Percentiles rank a stretch among this genome's conserved stretches.
phyloP scores from a whole-genome alignment of 2,329 filamentous ascomycete genomes.

The Ophiostoma perfectum region DNA sequence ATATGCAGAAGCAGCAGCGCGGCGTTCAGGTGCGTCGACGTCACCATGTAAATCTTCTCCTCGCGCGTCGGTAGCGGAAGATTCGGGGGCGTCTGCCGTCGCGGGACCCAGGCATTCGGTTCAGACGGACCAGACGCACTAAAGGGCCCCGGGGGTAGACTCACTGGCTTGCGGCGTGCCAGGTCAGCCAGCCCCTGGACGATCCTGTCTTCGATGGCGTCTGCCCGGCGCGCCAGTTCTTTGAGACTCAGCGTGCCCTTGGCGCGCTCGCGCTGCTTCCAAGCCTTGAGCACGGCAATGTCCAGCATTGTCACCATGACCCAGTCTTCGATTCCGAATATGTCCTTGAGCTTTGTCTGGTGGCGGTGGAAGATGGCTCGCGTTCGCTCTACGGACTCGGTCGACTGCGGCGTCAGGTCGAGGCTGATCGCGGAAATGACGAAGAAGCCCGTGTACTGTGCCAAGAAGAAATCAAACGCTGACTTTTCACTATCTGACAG shows the following conservation, averaged over 20 bases:
- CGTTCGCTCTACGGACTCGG: slow-evolving; percentile 20
- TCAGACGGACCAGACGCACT: not conserved
- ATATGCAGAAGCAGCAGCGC: slow-evolving; percentile 15
- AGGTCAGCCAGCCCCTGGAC: slow-evolving; percentile 8
- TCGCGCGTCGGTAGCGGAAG: not conserved
- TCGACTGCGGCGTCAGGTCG: slow-evolving; percentile 16
- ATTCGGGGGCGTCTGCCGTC: not conserved
- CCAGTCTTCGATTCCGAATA: slow-evolving; percentile 20
- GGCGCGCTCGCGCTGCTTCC: slow-evolving; percentile 20
- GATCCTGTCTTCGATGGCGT: slow-evolving; percentile 15
- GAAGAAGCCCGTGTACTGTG: slow-evolving; percentile 19
- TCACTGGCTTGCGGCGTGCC: not conserved
- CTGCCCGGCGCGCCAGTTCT: slow-evolving; percentile 18
- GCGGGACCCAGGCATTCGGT: not conserved
- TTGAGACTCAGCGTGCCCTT: slow-evolving; percentile 19
- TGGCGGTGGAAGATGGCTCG: slow-evolving; percentile 19
- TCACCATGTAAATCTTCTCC: slow-evolving; percentile 19
- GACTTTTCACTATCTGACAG: slow-evolving; percentile 15
- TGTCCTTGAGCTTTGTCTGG: slow-evolving; percentile 18
- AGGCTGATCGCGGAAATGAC: slow-evolving; percentile 13
- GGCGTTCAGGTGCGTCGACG: slow-evolving; percentile 16
- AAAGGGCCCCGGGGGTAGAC: not conserved
- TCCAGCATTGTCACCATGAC: slow-evolving; percentile 19
- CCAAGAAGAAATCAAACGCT: slow-evolving; percentile 19
- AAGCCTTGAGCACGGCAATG: slow-evolving; percentile 18